phyloP scores from a whole-genome alignment of 139 green algal genomes.

The Tetraselmis chui region DNA sequence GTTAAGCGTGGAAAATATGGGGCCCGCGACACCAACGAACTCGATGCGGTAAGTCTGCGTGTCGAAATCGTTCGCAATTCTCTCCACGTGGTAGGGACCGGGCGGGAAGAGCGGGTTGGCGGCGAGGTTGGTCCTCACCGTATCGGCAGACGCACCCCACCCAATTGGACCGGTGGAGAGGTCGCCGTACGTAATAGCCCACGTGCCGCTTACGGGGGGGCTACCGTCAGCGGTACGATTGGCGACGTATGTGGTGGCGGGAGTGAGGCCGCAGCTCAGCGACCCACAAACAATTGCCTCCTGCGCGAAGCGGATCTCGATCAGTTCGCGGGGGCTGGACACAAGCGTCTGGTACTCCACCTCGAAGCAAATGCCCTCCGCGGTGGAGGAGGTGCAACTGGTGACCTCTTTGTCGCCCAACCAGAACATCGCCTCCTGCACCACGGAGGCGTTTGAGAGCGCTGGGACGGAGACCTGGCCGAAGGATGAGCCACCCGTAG shows the following conservation, averaged over 20 bases:
- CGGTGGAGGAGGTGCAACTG: background rate
- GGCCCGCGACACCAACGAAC: background rate
- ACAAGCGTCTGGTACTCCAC: background rate
- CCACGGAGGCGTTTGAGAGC: background rate
- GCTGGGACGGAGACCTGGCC: background rate
- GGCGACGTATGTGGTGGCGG: background rate
- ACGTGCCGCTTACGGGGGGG: background rate
- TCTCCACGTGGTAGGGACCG: background rate
- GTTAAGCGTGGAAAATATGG: background rate
- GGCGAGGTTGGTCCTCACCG: background rate
- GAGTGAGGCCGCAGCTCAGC: background rate
- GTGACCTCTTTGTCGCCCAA: background rate
- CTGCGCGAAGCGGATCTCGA: background rate
- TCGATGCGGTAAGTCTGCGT: background rate
- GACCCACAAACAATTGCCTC: background rate
- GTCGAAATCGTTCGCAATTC: background rate
- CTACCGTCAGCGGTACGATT: background rate
- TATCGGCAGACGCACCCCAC: background rate
- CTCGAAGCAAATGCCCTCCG: background rate
- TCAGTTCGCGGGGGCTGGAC: background rate
- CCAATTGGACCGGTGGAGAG: background rate
- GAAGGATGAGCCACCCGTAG: background rate
- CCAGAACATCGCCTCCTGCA: background rate
- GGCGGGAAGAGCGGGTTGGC: background rate
- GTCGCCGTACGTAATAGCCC: background rate